A percentile compares a stretch with the other conserved stretches of the same genome.
phyloP scores from a whole-genome alignment of 257 asterid species.

The Solanum corneliomulleri region DNA sequence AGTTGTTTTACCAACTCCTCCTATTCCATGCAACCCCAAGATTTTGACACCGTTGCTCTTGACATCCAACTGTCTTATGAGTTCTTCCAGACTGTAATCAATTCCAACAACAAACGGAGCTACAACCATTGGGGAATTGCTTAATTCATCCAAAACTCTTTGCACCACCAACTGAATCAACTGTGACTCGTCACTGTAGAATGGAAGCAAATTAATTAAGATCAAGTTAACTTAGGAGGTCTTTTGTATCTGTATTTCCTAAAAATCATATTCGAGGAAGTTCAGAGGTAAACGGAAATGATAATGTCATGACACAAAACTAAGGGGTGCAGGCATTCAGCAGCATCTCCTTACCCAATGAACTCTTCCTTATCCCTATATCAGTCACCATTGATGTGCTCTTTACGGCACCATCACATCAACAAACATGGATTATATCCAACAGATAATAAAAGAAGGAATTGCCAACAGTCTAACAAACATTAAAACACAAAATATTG shows the following conservation, averaged over 20 bases:
- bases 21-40: constrained; percentile 19
- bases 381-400: neutral
- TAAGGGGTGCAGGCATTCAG: neutral
- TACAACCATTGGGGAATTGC: constrained; percentile 16
- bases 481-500: neutral
- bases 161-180: constrained; percentile 9
- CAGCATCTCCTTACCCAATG: neutral
- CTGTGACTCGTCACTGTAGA: constrained; percentile 6
- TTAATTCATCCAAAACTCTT: constrained; percentile 7
- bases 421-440: neutral
- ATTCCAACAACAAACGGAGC: constrained; percentile 21
- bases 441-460: neutral
- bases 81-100: neutral
- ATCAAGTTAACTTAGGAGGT: neutral
- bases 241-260: neutral
- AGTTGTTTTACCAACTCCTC: constrained; percentile 30
- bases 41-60: neutral
- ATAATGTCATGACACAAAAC: neutral
- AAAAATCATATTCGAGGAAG: neutral
- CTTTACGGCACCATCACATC: neutral
- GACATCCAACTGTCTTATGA: constrained; percentile 1
- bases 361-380: neutral
- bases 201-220: neutral
- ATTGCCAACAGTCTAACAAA: neutral
- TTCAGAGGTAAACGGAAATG: neutral